Conservation (phyloP, 2,329 filamentous ascomycete genomes). For the Sporothrix curviconia region DNA sequence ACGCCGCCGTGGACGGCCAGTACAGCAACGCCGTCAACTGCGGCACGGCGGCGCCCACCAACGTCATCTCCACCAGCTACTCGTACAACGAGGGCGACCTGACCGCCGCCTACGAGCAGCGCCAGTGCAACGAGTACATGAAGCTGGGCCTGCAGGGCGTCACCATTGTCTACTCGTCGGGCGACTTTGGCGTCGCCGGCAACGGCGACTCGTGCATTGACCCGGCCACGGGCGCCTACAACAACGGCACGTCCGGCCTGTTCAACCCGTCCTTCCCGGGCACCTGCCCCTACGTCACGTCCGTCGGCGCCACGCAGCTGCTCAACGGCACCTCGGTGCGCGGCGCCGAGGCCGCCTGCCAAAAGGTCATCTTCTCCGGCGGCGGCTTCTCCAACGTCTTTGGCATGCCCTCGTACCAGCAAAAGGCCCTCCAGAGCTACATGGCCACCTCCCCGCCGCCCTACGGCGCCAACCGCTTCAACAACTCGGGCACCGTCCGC, state of each 20-base stretch:
- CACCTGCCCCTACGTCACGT: conserved; percentile 43
- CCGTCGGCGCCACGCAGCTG: conserved; percentile 46
- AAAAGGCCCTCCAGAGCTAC: conserved; percentile 17
- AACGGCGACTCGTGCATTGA: conserved; percentile 33
- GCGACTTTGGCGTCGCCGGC: conserved; percentile 43
- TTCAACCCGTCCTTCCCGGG: conserved; percentile 44
- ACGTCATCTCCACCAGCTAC: conserved; percentile 51
- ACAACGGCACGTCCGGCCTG: conserved; percentile 29
- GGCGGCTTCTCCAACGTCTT: conserved; percentile 44
- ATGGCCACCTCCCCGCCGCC: conserved; percentile 32
- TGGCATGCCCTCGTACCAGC: conserved; percentile 36
- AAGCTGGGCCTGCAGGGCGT: conserved; percentile 49
- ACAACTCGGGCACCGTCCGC: conserved; percentile 34
- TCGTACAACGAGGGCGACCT: conserved; percentile 46
- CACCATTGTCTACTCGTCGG: conserved; percentile 43
- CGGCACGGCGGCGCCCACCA: conserved; percentile 38
- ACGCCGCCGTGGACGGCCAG: conserved; percentile 24
- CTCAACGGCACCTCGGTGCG: conserved; percentile 31
- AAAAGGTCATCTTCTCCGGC: conserved; percentile 39
- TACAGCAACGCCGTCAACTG: conserved; percentile 37
- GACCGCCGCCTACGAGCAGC: conserved; percentile 39
- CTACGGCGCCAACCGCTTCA: conserved; percentile 33
- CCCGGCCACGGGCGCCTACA: conserved; percentile 24
- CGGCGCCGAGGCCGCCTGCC: conserved; percentile 38
- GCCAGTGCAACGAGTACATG: conserved; percentile 52